Conservation (phyloP, 2,329 filamentous ascomycete genomes). For the Alternaria sp. region DNA sequence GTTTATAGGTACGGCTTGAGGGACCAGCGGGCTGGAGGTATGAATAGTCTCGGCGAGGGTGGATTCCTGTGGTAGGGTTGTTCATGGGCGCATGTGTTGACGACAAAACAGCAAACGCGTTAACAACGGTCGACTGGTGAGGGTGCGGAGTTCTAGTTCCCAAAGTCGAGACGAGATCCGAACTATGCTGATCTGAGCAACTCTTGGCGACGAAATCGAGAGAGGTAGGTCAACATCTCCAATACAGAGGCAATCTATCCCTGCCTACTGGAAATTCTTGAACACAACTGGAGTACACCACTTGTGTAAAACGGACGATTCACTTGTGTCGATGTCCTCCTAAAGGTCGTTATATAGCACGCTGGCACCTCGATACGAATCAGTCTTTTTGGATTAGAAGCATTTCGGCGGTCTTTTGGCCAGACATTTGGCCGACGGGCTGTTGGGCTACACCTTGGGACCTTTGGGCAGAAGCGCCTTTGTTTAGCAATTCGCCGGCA, state of each 20-base stretch:
- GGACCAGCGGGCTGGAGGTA: conserved; percentile 1
- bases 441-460: background rate
- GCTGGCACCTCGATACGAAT: conserved; percentile 20
- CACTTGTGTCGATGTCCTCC: background rate
- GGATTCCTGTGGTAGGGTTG: background rate
- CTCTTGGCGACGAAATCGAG: conserved; percentile 12
- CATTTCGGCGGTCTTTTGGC: conserved; percentile 6
- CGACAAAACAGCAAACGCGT: conserved; percentile 2
- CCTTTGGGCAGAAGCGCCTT: background rate
- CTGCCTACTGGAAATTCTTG: background rate
- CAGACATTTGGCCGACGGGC: conserved; percentile 8
- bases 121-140: conserved; percentile 3
- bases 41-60: background rate
- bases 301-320: background rate
- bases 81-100: conserved; percentile 1
- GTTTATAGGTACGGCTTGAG: background rate
- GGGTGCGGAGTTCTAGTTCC: conserved; percentile 4
- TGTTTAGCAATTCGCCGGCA: background rate
- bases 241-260: background rate
- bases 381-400: conserved; percentile 18
- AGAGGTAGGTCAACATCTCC: conserved; percentile 4
- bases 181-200: conserved; percentile 11
- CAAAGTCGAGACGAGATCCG: conserved; percentile 10
- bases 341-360: background rate
- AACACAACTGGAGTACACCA: background rate